Conservation (phyloP, 2,329 filamentous ascomycete genomes). For the Coccinonectria pachysandricola region DNA sequence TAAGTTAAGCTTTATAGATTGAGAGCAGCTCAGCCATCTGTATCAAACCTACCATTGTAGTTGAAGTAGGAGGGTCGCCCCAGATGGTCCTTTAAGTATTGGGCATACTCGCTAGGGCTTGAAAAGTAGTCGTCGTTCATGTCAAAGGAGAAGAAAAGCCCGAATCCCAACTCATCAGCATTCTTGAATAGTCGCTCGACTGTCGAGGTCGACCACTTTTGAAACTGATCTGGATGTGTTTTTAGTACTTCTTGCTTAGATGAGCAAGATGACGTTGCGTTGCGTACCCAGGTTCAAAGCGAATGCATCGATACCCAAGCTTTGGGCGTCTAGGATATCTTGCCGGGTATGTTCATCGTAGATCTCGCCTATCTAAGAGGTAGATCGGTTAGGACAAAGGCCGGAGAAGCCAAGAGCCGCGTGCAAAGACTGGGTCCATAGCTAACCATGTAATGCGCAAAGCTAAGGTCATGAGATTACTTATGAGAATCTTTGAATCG, state of each 20-base stretch:
- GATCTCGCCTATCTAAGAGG: constrained; percentile 2
- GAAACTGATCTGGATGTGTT: constrained; percentile 6
- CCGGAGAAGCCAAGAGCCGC: no score
- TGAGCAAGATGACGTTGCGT: no score
- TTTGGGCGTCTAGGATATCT: constrained; percentile 4
- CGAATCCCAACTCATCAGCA: constrained; percentile 4
- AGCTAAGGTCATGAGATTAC: no score
- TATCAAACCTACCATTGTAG: constrained; percentile 1
- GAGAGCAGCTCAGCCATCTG: no score
- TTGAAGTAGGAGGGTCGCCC: constrained; percentile 3
- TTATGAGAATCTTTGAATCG: no score
- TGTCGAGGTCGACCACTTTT: constrained; percentile 2
- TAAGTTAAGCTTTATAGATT: no score
- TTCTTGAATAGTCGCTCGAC: constrained; percentile 4
- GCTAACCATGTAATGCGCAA: constrained; percentile 5
- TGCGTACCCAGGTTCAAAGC: constrained; percentile 4
- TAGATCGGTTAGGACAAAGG: no score
- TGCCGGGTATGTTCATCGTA: constrained; percentile 1
- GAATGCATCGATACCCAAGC: constrained; percentile 4
- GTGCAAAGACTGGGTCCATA: background rate
- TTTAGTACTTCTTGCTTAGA: no score
- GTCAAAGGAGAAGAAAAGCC: constrained; percentile 7
- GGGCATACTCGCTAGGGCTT: constrained; percentile 2
- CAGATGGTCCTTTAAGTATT: constrained; percentile 3
- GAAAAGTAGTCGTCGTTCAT: constrained; percentile 3